Evolutionary conservation across 225 moss, liverwort and hornwort species (phyloP).

Genomic region (Marchantia polymorpha): DNA sequence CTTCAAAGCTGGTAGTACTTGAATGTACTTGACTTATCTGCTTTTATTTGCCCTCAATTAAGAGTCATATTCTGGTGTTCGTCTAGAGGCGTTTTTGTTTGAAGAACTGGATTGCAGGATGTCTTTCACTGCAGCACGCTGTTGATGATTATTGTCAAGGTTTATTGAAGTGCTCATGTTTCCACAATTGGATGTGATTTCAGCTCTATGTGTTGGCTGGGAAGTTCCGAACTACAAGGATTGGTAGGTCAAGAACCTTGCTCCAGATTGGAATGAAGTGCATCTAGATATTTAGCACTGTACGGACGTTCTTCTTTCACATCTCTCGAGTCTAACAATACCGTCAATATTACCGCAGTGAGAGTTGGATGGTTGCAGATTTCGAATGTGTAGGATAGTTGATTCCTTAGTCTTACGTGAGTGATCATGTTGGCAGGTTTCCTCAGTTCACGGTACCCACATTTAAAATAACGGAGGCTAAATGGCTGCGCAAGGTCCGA

Average conservation of each 20-base stretch:
- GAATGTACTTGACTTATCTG: no score
- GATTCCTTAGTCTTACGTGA: neutral
- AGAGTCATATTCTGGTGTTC: no score
- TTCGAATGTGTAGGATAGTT: constrained; percentile 1
- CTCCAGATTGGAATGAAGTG: neutral
- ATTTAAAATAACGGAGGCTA: constrained; percentile 82
- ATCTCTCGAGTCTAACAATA: neutral
- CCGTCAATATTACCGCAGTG: neutral
- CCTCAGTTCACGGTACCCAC: constrained; percentile 73
- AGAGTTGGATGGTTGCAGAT: neutral
- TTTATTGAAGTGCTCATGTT: neutral
- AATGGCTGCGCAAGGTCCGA: constrained; percentile 68
- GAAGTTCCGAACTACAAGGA: constrained; percentile 77
- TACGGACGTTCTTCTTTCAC: neutral
- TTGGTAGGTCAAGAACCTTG: constrained; percentile 54
- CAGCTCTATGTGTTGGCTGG: constrained; percentile 89
- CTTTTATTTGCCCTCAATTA: no score
- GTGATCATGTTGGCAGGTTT: constrained; percentile 54
- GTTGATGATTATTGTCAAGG: neutral
- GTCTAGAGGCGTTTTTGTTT: no score
- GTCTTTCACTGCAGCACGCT: neutral
- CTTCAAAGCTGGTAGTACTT: no score
- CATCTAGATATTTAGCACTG: neutral
- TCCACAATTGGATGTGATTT: constrained; percentile 20
- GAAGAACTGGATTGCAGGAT: neutral